Evolutionary conservation across 306 rosid genomes (phyloP), one percentile per base, ranked within the genome.

Genomic region (Castanea sativa): DNA sequence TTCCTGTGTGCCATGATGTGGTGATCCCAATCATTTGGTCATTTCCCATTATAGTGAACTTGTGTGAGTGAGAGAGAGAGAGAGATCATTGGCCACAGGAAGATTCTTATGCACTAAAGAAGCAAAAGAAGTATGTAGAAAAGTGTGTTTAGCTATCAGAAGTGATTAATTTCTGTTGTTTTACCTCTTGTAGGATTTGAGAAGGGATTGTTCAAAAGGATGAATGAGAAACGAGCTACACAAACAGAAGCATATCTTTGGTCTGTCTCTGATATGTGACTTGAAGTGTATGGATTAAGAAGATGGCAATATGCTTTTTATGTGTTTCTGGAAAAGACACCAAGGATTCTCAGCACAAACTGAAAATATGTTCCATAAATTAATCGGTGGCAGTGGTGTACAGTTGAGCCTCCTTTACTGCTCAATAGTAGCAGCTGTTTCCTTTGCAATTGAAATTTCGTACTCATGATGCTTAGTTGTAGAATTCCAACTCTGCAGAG

Each of bases 221-320:
- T 53, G 81, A 95, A 91, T 30, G 94, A 93, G 81, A 93, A 79
- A 76, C 93, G 78, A 82, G 97, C 97, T 21, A 86, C 83, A 43
- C 92, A 95, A 69, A 87, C 74, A 73, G 99, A 95, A 85, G 99
- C 99, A 49, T 90, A 92, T 82, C 91, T 92, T 19, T 95, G 98
- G 98, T 95, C 96, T 12, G 94, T 92, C 45, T 84, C 99, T 49
- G 99, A 95, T 89, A 95, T 95, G 98, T 88, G 78, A 88, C 51
- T 27, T 80, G 80, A 80, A 57, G 61, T 4, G 5, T 71, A n/a
- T 13, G 3, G 23, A 19, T 16, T n/a, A 58, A 13, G 78, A 58
- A 58, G 19, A 23, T 71, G 51, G 29, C 75, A 29, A 14, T 63
- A 1, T 15, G 20, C 69, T 5, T 30, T 49, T 29, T 15, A 27